Evolutionary conservation across 2,329 filamentous ascomycete species (phyloP).

Genomic region (Mycosphaerelloides madeirae): DNA sequence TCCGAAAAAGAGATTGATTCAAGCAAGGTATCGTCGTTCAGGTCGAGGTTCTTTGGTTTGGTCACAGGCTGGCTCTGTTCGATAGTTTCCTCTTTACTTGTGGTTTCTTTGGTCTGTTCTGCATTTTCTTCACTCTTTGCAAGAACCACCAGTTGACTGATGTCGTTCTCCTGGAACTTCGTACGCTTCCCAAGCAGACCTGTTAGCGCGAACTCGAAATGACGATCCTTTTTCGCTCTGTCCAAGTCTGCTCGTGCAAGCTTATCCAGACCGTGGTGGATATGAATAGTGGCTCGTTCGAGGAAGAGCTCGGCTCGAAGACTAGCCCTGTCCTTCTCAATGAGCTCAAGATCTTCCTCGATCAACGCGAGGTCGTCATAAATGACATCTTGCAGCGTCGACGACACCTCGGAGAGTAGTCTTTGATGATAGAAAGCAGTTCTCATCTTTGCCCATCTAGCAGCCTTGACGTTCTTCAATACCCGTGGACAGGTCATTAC

Average conservation of each 20-base stretch:
- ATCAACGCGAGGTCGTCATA: constrained; percentile 57
- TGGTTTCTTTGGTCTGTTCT: neutral
- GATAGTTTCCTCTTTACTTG: neutral
- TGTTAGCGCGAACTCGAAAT: constrained; percentile 75
- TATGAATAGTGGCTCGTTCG: constrained; percentile 77
- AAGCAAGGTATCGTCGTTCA: constrained; percentile 90
- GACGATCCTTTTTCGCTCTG: constrained; percentile 60
- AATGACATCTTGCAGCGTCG: constrained; percentile 56
- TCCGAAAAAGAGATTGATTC: constrained; percentile 79
- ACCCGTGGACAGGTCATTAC: constrained; percentile 49
- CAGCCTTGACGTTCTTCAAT: constrained; percentile 41
- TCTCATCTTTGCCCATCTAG: constrained; percentile 63
- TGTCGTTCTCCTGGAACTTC: constrained; percentile 71
- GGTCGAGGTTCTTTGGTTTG: constrained; percentile 55
- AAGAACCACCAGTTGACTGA: constrained; percentile 85
- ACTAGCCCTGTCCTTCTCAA: constrained; percentile 13
- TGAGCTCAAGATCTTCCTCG: constrained; percentile 38
- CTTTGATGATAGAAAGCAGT: constrained; percentile 69
- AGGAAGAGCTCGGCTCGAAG: constrained; percentile 68
- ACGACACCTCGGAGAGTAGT: constrained; percentile 58
- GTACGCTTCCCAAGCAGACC: constrained; percentile 83
- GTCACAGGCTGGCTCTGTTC: neutral
- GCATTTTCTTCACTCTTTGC: constrained; percentile 61
- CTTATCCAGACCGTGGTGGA: constrained; percentile 74
- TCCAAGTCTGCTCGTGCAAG: constrained; percentile 69